phyloP scores from a whole-genome alignment of 495 filamentous ascomycete genomes.

The Hypoxylon intermedium region DNA sequence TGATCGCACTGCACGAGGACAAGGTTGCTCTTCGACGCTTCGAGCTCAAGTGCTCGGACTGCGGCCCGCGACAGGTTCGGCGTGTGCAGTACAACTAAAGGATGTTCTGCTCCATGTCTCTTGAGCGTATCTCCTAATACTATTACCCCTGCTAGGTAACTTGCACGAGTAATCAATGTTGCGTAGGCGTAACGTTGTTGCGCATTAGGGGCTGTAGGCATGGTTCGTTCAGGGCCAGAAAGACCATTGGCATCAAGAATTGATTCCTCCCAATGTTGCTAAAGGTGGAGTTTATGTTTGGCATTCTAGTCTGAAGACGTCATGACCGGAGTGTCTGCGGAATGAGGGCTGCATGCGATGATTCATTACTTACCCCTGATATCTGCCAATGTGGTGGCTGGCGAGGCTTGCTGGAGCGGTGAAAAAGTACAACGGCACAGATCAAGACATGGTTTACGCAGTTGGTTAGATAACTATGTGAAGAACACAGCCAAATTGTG shows the following conservation, averaged over 20 bases:
- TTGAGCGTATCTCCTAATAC: conserved; percentile 56
- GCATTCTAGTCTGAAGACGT: not conserved
- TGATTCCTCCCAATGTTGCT: no score
- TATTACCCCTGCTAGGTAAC: conserved; percentile 60
- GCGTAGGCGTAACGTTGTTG: conserved; percentile 43
- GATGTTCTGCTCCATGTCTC: conserved; percentile 51
- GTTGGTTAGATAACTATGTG: no score
- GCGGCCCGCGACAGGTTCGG: conserved; percentile 39
- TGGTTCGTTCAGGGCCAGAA: not conserved
- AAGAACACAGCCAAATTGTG: no score
- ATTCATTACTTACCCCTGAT: conserved; percentile 7
- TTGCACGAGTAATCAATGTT: conserved; percentile 58
- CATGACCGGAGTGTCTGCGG: not conserved
- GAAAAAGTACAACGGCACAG: not conserved
- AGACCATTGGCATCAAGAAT: not conserved
- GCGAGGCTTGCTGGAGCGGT: no score
- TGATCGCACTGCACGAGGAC: conserved; percentile 45
- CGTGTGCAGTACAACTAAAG: conserved; percentile 58
- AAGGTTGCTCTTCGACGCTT: conserved; percentile 44
- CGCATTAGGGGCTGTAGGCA: not conserved
- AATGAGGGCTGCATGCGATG: not conserved
- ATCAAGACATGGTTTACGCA: not conserved
- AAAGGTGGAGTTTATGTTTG: not conserved
- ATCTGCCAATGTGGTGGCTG: not conserved
- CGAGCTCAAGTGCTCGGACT: conserved; percentile 45